Evolutionary conservation across 176 grass and related monocot genomes (phyloP), one percentile per base, ranked within the genome.

Genomic region (Pharus latifolius): DNA sequence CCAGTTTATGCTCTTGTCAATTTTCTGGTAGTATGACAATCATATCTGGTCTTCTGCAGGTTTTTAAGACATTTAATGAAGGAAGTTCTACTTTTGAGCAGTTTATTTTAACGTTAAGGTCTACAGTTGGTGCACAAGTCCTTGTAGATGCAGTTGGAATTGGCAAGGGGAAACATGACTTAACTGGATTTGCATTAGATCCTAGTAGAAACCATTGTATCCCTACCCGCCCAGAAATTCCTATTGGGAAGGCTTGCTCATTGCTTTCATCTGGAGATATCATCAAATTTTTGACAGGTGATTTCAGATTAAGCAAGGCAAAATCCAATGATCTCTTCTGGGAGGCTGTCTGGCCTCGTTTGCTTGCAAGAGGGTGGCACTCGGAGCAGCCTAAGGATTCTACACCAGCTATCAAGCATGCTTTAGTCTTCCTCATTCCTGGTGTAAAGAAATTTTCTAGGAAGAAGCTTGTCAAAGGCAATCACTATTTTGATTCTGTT

Each of bases 261-360:
- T 88, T 63, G 12, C 89, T 98, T 62, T 78, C 84, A 40, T 82
- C 84, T 79, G 87, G 69, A 72, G 86, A 91, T 29, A 85, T 98
- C 47, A 74, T 94, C 45, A 88, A 92, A 53, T 93, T 93, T 91
- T 71, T 98, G 74, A 98, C 89, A 41, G 90, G 89, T 53, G 89
- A 87, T 86, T 93, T 93, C 66, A 93, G 95, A 78, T 54, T 98
- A 59, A 92, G 95, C 74, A 98, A 98, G 70, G 87, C 90, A 51
- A 93, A 83, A 74, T 93, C 95, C 40, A 98, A 93, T 79, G 95
- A 98, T 94, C 82, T 98, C 60, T 98, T 98, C 53, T 98, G 95
- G 95, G 95, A 98, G 75, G 95, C 95, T 74, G 86, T 98, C 27
- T 98, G 95, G 95, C 95, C 95, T 73, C 90, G 95, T 25, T 72